phyloP scores from a whole-genome alignment of 164 flowering plant genomes.

The Nelumbo lutea region DNA sequence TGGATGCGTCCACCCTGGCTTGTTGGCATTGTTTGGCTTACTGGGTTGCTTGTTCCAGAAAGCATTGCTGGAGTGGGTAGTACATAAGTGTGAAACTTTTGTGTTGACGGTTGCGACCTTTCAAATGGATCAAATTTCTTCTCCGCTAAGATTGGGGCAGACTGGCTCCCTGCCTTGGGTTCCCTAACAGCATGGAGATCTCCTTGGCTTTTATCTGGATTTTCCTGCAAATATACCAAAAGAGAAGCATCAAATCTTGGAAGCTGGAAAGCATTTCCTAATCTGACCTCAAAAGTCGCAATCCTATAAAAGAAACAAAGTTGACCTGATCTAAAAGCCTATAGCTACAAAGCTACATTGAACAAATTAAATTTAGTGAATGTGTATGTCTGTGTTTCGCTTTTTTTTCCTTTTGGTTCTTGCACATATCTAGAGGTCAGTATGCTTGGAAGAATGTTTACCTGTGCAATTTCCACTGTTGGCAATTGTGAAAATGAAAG shows the following conservation, averaged over 20 bases:
- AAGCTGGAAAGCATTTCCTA: not conserved
- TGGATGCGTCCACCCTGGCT: slow-evolving; percentile 24
- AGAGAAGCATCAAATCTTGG: not conserved
- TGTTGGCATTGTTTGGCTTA: slow-evolving; percentile 21
- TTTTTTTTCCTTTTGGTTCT: not conserved
- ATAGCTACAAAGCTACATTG: not conserved
- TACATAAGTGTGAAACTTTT: slow-evolving; percentile 64
- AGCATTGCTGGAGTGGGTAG: slow-evolving; percentile 68
- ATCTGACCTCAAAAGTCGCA: slow-evolving; percentile 3
- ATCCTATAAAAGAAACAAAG: not conserved
- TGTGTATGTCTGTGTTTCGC: not conserved
- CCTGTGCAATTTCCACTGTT: slow-evolving; percentile 40
- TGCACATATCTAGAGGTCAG: not conserved
- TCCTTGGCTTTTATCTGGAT: slow-evolving; percentile 26
- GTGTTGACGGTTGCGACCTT: slow-evolving; percentile 34
- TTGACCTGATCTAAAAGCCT: not conserved
- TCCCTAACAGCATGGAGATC: slow-evolving; percentile 32
- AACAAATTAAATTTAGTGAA: not conserved
- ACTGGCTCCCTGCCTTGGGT: slow-evolving; percentile 47
- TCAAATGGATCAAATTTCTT: slow-evolving; percentile 47
- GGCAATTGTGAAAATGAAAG: slow-evolving; percentile 38
- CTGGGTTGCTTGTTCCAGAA: slow-evolving; percentile 27
- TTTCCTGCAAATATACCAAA: slow-evolving; percentile 44
- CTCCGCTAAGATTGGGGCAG: slow-evolving; percentile 73
- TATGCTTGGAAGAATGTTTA: slow-evolving; percentile 13